Base-by-base conservation (phyloP, 805 yeast genomes). In the Starmera caribaea region DNA sequence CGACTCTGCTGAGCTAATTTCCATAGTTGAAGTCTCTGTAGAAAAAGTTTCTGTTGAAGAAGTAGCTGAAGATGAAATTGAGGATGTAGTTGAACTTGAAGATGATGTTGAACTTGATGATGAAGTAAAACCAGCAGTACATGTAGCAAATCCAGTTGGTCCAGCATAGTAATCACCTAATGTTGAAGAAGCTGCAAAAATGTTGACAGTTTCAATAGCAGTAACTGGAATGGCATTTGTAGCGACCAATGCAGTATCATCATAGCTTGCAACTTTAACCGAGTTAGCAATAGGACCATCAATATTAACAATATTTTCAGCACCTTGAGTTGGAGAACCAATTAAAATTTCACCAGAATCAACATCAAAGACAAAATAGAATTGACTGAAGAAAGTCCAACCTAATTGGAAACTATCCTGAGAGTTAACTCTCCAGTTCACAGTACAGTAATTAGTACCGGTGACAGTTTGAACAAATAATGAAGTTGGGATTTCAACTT, bases 1-100 rank as follows among this genome's bases (percentile, higher is more conserved):
- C 30, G 38, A 17, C 3, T 6, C 13, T 13, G 32, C 4, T 35
- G 21, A 9, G 11, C n/a, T 16, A n/a, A n/a, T n/a, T n/a, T n/a
- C n/a, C n/a, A n/a, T 38, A 24, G 64, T 62, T 28, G 63, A 59
- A 34, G 63, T 57, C 39, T 59, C 62, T 61, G 65, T 54, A 43
- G 64, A 63, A 17, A 60, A 59, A 5, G 59, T 51, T 30, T 61
- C 62, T 11, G 34, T 17, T 17, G 36, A 16, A 9, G 31, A 26
- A 2, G 32, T 4, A 2, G n/a, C 11, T 9, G 36, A 6, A 10
- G 30, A 28, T 16, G 30, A 14, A 26, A 35, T 27, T 14, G 32
- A 14, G n/a, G 17, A 17, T 17, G 32, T 15, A 9, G 37, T 15
- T 13, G 37, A 29, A 5, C 8, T 15, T 9, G 26, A 16, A 13